A percentile compares a stretch with the other conserved stretches of the same genome.
Conservation (phyloP, 805 yeast genomes). For the Cyberlindnera euphorbiiphila region DNA sequence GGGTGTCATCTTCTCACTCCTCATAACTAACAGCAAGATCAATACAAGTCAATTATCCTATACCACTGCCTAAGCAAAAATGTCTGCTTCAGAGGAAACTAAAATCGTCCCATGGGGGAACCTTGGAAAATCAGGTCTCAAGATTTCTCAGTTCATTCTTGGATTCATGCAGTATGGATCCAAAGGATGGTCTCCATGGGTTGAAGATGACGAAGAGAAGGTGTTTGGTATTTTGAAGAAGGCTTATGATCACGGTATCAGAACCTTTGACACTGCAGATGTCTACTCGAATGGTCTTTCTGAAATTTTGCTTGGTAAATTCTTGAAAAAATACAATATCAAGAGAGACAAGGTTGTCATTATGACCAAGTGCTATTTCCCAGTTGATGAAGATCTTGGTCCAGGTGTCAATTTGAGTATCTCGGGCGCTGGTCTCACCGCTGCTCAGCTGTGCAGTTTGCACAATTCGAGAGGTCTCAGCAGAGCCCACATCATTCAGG, state of each 20-base stretch:
- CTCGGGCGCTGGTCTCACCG: not conserved
- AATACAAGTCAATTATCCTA: too few species aligned
- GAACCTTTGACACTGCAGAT: conserved; percentile 51
- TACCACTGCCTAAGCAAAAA: too few species aligned
- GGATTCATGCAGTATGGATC: conserved; percentile 48
- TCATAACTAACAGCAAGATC: not conserved
- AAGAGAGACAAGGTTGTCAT: conserved; percentile 51
- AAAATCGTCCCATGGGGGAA: conserved; percentile 17
- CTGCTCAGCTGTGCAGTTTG: conserved; percentile 6
- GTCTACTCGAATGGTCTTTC: conserved; percentile 43
- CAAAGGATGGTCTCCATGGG: conserved; percentile 38
- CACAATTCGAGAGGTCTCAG: conserved; percentile 38
- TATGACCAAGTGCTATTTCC: conserved; percentile 37
- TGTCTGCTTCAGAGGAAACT: conserved; percentile 2
- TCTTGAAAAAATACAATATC: conserved; percentile 46
- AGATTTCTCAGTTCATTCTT: conserved; percentile 43
- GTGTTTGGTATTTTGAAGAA: conserved; percentile 40
- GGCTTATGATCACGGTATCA: conserved; percentile 41
- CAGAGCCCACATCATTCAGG: conserved; percentile 45
- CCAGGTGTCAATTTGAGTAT: not conserved
- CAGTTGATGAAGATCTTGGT: conserved; percentile 13
- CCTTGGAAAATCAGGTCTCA: conserved; percentile 44
- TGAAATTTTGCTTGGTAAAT: conserved; percentile 48
- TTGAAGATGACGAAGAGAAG: conserved; percentile 42
- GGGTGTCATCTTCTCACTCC: not conserved